Evolutionary conservation across 2,329 filamentous ascomycete species (phyloP), one percentile per base, ranked within the genome.

Genomic region (Microcyclosporella mali): DNA sequence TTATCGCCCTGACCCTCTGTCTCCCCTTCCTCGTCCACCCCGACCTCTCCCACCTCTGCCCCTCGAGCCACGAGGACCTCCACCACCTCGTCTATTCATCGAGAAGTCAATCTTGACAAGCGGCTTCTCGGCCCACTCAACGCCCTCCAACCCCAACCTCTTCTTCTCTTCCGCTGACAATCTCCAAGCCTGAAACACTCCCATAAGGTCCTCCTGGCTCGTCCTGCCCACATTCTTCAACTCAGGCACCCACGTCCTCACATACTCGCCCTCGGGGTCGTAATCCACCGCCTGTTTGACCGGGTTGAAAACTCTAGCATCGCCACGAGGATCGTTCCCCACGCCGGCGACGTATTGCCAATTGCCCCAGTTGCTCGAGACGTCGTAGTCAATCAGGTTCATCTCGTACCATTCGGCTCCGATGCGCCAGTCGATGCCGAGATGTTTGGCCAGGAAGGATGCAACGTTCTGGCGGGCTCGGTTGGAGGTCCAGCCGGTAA

Each of bases 321-420:
- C 77, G 6, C 81, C 79, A 16, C 84, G 70, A 0, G 85, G 85
- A 52, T 90, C 85, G 51, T 88, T 89, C 6, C 86, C 85, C 0
- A 90, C 84, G 0, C 85, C 85, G 0, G 85, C 75, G 0, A 86
- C 78, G 48, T 90, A 90, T 61, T 88, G 84, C 85, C 85, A 89
- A 31, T 52, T 52, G 14, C 50, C 50, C 84, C 84, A 90, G 53
- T 89, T 89, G 46, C 75, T 83, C 11, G 76, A 79, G 0, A 84
- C 74, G 53, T 90, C 85, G 59, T 89, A 88, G 59, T 92, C 86
- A 21, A 82, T 70, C 2, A 89, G 71, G 57, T 84, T 68, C 58
- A 75, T 78, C 60, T 90, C 85, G 57, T 89, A 90, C 83, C 84
- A 90, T 60, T 89, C 85, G 0, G 85, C 86, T 0, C 85, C 86